phyloP scores from a whole-genome alignment of 805 yeast genomes.

The Kuraishia hungarica region DNA sequence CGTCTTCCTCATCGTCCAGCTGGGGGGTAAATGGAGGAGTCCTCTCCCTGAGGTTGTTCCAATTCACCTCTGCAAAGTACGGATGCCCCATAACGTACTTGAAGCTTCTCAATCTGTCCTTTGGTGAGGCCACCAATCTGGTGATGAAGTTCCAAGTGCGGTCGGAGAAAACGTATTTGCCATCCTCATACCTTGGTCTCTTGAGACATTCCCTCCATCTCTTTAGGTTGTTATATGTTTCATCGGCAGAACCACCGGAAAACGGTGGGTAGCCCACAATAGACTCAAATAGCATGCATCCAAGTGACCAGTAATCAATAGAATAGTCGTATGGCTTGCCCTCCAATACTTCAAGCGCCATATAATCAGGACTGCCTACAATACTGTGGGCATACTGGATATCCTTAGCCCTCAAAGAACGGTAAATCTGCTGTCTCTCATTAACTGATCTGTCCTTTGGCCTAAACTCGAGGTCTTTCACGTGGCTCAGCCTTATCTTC shows the following conservation, averaged over 20 bases:
- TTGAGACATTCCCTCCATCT: constrained; percentile 85
- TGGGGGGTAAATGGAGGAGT: constrained; percentile 97
- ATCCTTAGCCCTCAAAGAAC: constrained; percentile 68
- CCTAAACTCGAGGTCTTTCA: constrained; percentile 66
- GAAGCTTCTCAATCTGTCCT: constrained; percentile 65
- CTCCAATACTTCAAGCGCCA: constrained; percentile 96
- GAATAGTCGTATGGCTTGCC: constrained; percentile 93
- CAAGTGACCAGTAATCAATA: constrained; percentile 97
- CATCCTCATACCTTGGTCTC: constrained; percentile 88
- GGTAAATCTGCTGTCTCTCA: constrained; percentile 83
- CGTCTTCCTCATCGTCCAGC: constrained; percentile 93
- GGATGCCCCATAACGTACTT: constrained; percentile 73
- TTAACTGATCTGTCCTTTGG: constrained; percentile 64
- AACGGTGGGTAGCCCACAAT: constrained; percentile 97
- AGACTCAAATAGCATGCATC: constrained; percentile 95
- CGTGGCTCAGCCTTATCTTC: constrained; percentile 56
- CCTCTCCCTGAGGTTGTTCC: constrained; percentile 57
- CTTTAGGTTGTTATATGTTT: constrained; percentile 87
- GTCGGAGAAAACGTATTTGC: constrained; percentile 87
- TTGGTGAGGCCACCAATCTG: constrained; percentile 72
- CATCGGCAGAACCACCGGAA: constrained; percentile 88
- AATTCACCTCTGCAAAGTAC: constrained; percentile 80
- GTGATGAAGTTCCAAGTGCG: constrained; percentile 90
- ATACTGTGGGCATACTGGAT: constrained; percentile 87
- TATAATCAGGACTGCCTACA: constrained; percentile 97